Percentiles rank a stretch among this genome's conserved stretches.
Evolutionary conservation across 2,329 filamentous ascomycete genomes (phyloP).

Genomic region (Dothidotthia symphoricarpi): DNA sequence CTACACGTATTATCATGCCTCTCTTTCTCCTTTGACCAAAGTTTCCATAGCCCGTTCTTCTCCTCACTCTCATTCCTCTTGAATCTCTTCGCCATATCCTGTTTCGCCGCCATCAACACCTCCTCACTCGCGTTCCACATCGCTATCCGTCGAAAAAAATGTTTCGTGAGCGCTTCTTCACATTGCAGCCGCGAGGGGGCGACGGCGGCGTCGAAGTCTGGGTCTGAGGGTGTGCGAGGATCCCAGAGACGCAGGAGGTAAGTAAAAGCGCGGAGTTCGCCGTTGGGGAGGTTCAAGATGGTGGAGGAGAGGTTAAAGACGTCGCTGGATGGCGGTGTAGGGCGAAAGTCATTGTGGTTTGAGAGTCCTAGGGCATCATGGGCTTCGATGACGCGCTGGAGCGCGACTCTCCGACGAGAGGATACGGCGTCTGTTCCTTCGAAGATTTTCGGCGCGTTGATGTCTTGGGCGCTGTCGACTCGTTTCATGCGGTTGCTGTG

Average conservation of each 20-base stretch:
- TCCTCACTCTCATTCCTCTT: conserved; percentile 7
- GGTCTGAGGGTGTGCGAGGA: conserved; percentile 10
- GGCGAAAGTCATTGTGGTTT: neutral
- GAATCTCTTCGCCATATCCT: conserved; percentile 8
- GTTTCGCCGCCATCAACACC: conserved; percentile 10
- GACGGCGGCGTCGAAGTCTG: conserved; percentile 17
- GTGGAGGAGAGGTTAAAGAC: conserved; percentile 14
- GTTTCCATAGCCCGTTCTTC: conserved; percentile 13
- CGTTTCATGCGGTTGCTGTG: conserved; percentile 5
- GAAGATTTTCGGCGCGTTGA: conserved; percentile 1
- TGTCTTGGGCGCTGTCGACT: neutral
- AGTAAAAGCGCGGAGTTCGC: conserved; percentile 22
- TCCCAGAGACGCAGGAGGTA: conserved; percentile 26
- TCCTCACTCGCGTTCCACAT: conserved; percentile 22
- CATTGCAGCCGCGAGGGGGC: conserved; percentile 9
- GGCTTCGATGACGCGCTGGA: conserved; percentile 10
- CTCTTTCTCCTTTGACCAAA: conserved; percentile 13
- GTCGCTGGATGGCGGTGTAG: conserved; percentile 9
- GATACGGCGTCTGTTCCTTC: conserved; percentile 9
- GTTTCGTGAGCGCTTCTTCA: conserved; percentile 20
- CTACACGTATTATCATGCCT: neutral
- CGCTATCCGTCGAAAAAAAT: conserved; percentile 22
- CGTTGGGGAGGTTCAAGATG: conserved; percentile 13
- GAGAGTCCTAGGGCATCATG: conserved; percentile 9
- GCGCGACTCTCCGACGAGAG: conserved; percentile 7